A percentile compares a stretch with the other conserved stretches of the same genome.
Evolutionary conservation across 495 filamentous ascomycete genomes (phyloP).

Genomic region (Clohesyomyces aquaticus): DNA sequence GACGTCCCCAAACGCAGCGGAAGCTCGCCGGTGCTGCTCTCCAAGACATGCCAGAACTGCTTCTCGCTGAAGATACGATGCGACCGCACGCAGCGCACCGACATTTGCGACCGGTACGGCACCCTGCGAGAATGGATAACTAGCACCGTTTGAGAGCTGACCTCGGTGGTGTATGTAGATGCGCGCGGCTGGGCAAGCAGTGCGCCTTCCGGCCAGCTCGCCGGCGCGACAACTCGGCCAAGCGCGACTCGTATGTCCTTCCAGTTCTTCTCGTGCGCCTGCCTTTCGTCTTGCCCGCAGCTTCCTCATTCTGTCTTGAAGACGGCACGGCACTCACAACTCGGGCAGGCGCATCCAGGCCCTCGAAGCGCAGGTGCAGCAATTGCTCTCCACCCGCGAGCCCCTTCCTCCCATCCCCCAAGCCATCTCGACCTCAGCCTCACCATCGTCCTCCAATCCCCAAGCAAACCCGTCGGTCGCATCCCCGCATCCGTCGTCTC

Average conservation of each 20-base stretch:
- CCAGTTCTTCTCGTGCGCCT: background rate
- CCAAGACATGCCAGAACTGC: constrained; percentile 36
- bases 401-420: constrained; percentile 13
- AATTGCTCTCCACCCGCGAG: constrained; percentile 1
- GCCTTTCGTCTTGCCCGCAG: too few relatives aligned
- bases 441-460: constrained; percentile 5
- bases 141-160: background rate
- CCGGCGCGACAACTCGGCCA: constrained; percentile 33
- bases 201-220: constrained; percentile 36
- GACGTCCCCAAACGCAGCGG: constrained; percentile 2
- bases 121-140: background rate
- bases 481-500: background rate
- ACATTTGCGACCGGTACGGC: constrained; percentile 32
- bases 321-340: constrained; percentile 11
- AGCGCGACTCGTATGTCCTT: constrained; percentile 28
- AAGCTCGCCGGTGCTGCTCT: constrained; percentile 21
- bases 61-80: constrained; percentile 37
- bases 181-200: constrained; percentile 31
- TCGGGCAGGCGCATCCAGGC: constrained; percentile 26
- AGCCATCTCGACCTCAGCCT: background rate
- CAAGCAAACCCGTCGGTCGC: background rate
- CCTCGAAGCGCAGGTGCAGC: constrained; percentile 31
- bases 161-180: too few relatives aligned
- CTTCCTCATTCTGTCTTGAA: background rate
- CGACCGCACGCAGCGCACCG: constrained; percentile 28